Conservation (phyloP, 768 basidiomycete species). For the Russula dissimulans region DNA sequence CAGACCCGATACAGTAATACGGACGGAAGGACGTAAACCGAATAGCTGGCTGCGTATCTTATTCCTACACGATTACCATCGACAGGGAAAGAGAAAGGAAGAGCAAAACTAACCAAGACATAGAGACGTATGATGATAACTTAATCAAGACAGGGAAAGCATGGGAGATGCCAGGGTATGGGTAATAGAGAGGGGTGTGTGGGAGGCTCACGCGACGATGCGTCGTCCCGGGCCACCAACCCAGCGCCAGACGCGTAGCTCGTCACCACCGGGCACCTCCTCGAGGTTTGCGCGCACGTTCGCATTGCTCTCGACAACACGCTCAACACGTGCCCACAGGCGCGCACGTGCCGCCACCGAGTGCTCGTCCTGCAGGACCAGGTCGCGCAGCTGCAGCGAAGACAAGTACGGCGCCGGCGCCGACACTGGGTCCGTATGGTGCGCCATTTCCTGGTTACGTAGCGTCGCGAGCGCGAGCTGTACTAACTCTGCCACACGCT, state of each 20-base stretch:
- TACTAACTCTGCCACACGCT: constrained; percentile 63
- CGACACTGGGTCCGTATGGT: constrained; percentile 74
- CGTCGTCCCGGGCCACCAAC: constrained; percentile 41
- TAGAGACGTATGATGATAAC: constrained; percentile 13
- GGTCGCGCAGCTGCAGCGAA: constrained; percentile 80
- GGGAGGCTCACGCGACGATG: constrained; percentile 14
- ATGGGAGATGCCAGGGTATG: too few species aligned
- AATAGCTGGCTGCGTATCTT: background rate
- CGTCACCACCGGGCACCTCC: constrained; percentile 79
- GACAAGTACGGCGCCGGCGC: constrained; percentile 70
- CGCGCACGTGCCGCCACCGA: constrained; percentile 54
- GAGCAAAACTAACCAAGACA: constrained; percentile 4
- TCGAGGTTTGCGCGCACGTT: constrained; percentile 82
- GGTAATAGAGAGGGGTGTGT: too few species aligned
- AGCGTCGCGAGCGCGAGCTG: constrained; percentile 72
- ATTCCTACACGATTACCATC: constrained; percentile 4
- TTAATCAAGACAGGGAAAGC: background rate
- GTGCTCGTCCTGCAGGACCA: constrained; percentile 74
- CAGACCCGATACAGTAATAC: background rate
- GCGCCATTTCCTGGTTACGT: constrained; percentile 72
- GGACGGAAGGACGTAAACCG: background rate
- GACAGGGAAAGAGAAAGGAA: background rate
- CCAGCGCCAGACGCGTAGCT: constrained; percentile 88
- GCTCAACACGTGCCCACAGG: constrained; percentile 78
- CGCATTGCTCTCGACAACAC: constrained; percentile 80